Conservation (phyloP, 1,284 basidiomycete genomes). For the Microbotryomycetes sp. region DNA sequence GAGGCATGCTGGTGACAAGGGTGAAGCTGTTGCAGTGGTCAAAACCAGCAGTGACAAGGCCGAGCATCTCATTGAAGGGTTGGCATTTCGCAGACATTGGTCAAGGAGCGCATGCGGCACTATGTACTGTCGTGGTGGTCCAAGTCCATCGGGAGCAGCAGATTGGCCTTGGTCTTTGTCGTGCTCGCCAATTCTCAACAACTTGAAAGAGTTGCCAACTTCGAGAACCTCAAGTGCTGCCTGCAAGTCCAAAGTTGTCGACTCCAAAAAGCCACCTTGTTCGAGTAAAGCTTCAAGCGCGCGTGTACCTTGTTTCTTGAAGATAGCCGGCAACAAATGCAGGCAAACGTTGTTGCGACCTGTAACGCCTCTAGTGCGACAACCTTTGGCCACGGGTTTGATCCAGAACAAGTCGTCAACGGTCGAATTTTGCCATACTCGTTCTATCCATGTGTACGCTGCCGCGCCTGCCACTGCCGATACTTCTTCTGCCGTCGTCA, state of each 20-base stretch:
- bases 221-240: slow-evolving; percentile 21
- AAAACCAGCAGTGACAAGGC: slow-evolving; percentile 30
- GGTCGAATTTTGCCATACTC: slow-evolving; percentile 6
- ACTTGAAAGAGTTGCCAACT: slow-evolving; percentile 22
- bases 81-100: slow-evolving; percentile 7
- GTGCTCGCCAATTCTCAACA: slow-evolving; percentile 10
- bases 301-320: slow-evolving; percentile 5
- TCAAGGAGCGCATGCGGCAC: slow-evolving; percentile 7
- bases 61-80: slow-evolving; percentile 21
- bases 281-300: slow-evolving; percentile 12
- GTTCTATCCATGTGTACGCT: slow-evolving; percentile 17
- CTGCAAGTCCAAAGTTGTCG: slow-evolving; percentile 3
- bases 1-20: slow-evolving; percentile 16
- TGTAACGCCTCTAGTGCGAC: neutral
- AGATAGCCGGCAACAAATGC: slow-evolving; percentile 19
- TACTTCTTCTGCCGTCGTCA: slow-evolving; percentile 25
- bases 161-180: neutral
- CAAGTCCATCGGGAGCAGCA: neutral
- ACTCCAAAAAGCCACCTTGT: slow-evolving; percentile 11
- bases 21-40: slow-evolving; percentile 6
- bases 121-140: neutral
- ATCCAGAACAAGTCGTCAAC: slow-evolving; percentile 14
- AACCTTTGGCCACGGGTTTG: slow-evolving; percentile 12
- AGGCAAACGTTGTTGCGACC: slow-evolving; percentile 12
- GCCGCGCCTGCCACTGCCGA: slow-evolving; percentile 23